A percentile compares a stretch with the other conserved stretches of the same genome.
Conservation (phyloP, 768 basidiomycete genomes). For the Termitomyces sp. region DNA sequence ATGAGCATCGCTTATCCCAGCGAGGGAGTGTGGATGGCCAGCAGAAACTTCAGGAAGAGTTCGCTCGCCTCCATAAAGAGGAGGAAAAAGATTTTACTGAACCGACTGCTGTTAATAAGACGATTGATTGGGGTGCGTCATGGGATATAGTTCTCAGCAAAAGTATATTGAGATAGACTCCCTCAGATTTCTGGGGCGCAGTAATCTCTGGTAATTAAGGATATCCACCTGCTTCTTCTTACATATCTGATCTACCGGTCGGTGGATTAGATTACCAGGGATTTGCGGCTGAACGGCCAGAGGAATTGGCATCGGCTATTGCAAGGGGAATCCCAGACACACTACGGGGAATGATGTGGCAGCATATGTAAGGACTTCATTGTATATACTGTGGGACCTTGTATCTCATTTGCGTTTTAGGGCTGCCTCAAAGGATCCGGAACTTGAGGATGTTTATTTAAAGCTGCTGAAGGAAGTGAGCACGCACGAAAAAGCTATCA, state of each 20-base stretch:
- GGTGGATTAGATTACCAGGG: constrained; percentile 71
- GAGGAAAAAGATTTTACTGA: constrained; percentile 40
- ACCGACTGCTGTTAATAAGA: constrained; percentile 35
- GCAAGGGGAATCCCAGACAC: constrained; percentile 88
- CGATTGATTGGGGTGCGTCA: constrained; percentile 76
- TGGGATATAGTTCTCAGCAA: background rate
- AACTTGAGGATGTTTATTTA: constrained; percentile 82
- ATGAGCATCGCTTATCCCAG: constrained; percentile 37
- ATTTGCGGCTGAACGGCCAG: constrained; percentile 78
- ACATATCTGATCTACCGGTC: constrained; percentile 6
- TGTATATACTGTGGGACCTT: background rate
- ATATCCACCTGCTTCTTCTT: constrained; percentile 3
- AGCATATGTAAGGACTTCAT: constrained; percentile 67
- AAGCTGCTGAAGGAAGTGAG: constrained; percentile 80
- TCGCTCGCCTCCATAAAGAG: constrained; percentile 63
- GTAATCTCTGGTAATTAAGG: constrained; percentile 73
- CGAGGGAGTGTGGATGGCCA: constrained; percentile 62
- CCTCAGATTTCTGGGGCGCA: constrained; percentile 90
- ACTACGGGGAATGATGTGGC: constrained; percentile 94
- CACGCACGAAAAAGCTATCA: constrained; percentile 91
- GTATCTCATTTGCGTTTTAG: constrained; percentile 35
- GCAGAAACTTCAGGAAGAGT: constrained; percentile 74
- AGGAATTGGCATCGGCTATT: constrained; percentile 84
- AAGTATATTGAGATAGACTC: background rate
- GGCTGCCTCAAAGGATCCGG: constrained; percentile 91